These are phyloP conservation scores for Yamadazyma siamensis DNA, from an alignment of 1,139 yeast genomes.

Conservation along the genomic window DNA sequence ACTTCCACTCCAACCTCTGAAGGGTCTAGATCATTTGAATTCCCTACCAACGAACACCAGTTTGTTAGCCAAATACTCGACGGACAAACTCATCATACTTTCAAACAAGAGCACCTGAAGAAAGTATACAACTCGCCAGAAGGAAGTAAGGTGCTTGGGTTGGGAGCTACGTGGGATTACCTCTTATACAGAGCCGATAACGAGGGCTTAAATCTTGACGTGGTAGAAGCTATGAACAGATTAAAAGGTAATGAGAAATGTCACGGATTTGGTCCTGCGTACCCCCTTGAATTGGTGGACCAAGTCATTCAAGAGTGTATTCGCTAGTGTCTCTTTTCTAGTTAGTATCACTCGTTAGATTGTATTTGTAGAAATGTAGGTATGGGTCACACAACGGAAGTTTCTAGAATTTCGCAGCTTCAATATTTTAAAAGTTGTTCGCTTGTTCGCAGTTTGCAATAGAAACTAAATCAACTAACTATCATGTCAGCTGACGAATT, in stretches of 20 bases:
- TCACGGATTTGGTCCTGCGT: slow-evolving; percentile 85
- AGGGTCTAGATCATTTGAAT: too few species aligned
- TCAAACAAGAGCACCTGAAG: slow-evolving; percentile 19
- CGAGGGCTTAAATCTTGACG: slow-evolving; percentile 45
- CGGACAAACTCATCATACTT: slow-evolving; percentile 18
- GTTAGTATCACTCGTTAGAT: background rate
- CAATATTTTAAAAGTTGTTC: too few species aligned
- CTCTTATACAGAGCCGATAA: slow-evolving; percentile 47
- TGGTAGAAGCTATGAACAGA: slow-evolving; percentile 52
- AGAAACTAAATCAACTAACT: too few species aligned
- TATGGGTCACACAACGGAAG: slow-evolving; percentile 1
- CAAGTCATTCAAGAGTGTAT: slow-evolving; percentile 19
- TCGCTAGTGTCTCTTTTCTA: background rate
- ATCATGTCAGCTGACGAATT: slow-evolving; percentile 64
- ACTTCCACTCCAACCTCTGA: slow-evolving; percentile 2
- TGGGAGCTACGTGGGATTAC: slow-evolving; percentile 85
- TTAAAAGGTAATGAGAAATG: slow-evolving; percentile 70
- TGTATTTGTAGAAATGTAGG: background rate
- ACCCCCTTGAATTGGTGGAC: slow-evolving; percentile 50
- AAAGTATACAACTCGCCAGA: slow-evolving; percentile 37
- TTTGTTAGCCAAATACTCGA: slow-evolving; percentile 29
- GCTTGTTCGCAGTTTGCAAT: too few species aligned
- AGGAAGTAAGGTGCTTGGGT: slow-evolving; percentile 52
- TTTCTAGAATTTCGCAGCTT: slow-evolving; percentile 5
- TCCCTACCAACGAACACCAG: slow-evolving; percentile 35